Evolutionary conservation across 495 filamentous ascomycete genomes (phyloP).

Genomic region (Hyaloscypha hepaticicola): DNA sequence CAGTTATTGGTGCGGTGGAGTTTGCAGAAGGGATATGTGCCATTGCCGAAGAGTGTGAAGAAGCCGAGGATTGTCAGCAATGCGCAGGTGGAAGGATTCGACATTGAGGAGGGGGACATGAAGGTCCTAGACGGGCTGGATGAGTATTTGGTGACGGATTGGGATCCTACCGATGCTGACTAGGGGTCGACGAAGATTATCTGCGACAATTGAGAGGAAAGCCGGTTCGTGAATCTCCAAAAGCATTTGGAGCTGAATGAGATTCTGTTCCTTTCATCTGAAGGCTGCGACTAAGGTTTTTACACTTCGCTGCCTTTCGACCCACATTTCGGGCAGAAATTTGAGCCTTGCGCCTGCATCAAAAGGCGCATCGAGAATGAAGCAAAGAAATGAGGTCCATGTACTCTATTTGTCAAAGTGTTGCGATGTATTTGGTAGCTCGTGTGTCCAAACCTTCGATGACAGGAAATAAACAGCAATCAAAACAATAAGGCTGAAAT

Average conservation of each 20-base stretch:
- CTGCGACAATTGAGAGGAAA: no score
- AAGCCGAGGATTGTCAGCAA: conserved; percentile 69
- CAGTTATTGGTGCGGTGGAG: conserved; percentile 87
- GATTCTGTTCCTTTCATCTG: no score
- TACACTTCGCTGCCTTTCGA: no score
- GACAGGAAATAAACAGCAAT: background rate
- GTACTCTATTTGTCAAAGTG: no score
- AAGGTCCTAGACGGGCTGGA: conserved; percentile 48
- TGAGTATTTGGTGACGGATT: conserved; percentile 66
- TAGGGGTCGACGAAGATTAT: no score
- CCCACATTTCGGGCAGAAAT: no score
- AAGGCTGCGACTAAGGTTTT: no score
- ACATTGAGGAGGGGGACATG: conserved; percentile 62
- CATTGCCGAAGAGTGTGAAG: conserved; percentile 77
- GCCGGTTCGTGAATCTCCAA: no score
- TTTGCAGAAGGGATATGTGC: conserved; percentile 74
- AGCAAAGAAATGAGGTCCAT: background rate
- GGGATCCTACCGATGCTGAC: conserved; percentile 63
- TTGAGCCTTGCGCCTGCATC: no score
- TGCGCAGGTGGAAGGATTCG: conserved; percentile 74
- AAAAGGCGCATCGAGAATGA: no score
- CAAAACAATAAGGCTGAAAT: conserved; percentile 1
- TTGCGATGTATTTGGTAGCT: no score
- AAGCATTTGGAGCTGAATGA: no score
- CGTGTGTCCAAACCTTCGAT: background rate